Conservation (phyloP, 169 alveolate genomes). For the Plasmodium billcollinsi region DNA sequence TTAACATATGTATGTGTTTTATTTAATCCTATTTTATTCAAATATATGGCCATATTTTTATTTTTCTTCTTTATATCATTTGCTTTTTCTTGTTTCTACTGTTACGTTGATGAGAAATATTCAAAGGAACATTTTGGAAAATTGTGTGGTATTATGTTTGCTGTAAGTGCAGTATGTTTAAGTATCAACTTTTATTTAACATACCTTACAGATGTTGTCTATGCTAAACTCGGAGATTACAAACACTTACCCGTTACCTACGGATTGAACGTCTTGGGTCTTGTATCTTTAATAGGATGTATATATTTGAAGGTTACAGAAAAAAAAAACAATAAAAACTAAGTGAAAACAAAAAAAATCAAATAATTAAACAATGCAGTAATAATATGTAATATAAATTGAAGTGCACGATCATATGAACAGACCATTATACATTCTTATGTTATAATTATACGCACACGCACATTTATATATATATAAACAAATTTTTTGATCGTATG, state of each 20-base stretch:
- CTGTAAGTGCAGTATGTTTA: slow-evolving; percentile 49
- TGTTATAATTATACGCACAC: too few relatives aligned
- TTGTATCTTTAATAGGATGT: slow-evolving; percentile 27
- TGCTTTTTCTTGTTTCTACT: slow-evolving; percentile 52
- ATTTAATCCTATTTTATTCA: slow-evolving; percentile 23
- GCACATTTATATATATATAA: too few relatives aligned
- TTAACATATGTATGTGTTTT: slow-evolving; percentile 32
- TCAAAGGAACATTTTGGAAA: slow-evolving; percentile 74
- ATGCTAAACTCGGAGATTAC: slow-evolving; percentile 14
- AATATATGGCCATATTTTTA: slow-evolving; percentile 18
- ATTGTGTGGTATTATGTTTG: slow-evolving; percentile 70
- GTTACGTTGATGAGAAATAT: slow-evolving; percentile 62
- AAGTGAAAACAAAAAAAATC: not conserved
- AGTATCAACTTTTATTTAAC: slow-evolving; percentile 50
- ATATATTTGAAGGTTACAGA: slow-evolving; percentile 51
- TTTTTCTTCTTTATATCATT: slow-evolving; percentile 54
- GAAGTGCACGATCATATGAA: too few relatives aligned
- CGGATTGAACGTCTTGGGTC: slow-evolving; percentile 53
- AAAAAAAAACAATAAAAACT: slow-evolving; percentile 1
- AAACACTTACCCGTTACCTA: slow-evolving; percentile 36
- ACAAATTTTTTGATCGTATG: too few relatives aligned
- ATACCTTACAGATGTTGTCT: slow-evolving; percentile 51
- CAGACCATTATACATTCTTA: too few relatives aligned
- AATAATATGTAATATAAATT: too few relatives aligned
- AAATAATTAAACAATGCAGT: too few relatives aligned